Percentiles rank a stretch among this genome's conserved stretches.
phyloP scores from a whole-genome alignment of 495 filamentous ascomycete genomes.

The Tuber brumale region DNA sequence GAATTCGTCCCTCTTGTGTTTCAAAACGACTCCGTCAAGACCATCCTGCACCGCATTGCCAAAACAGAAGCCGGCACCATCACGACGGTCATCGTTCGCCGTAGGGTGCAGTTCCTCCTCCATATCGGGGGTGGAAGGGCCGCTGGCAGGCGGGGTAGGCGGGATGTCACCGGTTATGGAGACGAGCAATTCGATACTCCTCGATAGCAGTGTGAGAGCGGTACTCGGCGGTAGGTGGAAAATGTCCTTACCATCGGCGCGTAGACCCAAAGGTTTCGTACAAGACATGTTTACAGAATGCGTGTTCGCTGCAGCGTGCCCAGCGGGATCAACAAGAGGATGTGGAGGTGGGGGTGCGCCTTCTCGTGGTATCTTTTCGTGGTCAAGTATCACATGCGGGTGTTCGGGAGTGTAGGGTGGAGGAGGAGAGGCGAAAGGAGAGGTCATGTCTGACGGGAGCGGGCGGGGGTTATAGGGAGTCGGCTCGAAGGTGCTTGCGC shows the following conservation, averaged over 20 bases:
- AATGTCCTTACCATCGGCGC: constrained; percentile 50
- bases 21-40: constrained; percentile 46
- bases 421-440: constrained; percentile 40
- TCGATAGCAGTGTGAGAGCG: constrained; percentile 72
- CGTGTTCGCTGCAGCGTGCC: constrained; percentile 29
- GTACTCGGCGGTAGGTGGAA: constrained; percentile 64
- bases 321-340: constrained; percentile 25
- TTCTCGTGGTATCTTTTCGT: constrained; percentile 39
- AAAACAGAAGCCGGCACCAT: constrained; percentile 36
- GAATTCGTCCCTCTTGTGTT: constrained; percentile 30
- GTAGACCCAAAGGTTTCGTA: constrained; percentile 37
- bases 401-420: constrained; percentile 39
- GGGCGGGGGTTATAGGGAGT: constrained; percentile 31
- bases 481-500: constrained; percentile 34
- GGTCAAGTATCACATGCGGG: constrained; percentile 40
- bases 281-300: constrained; percentile 30
- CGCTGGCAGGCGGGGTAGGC: constrained; percentile 61
- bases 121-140: constrained; percentile 57
- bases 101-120: constrained; percentile 42
- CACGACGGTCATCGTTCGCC: constrained; percentile 17
- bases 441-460: constrained; percentile 31
- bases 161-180: constrained; percentile 64
- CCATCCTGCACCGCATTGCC: constrained; percentile 35
- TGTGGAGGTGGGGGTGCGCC: constrained; percentile 34
- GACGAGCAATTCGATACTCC: constrained; percentile 66